Percentiles rank a stretch among this genome's conserved stretches.
Evolutionary conservation across 2,329 filamentous ascomycete species (phyloP).

Genomic region (Pseudogymnoascus sp.): DNA sequence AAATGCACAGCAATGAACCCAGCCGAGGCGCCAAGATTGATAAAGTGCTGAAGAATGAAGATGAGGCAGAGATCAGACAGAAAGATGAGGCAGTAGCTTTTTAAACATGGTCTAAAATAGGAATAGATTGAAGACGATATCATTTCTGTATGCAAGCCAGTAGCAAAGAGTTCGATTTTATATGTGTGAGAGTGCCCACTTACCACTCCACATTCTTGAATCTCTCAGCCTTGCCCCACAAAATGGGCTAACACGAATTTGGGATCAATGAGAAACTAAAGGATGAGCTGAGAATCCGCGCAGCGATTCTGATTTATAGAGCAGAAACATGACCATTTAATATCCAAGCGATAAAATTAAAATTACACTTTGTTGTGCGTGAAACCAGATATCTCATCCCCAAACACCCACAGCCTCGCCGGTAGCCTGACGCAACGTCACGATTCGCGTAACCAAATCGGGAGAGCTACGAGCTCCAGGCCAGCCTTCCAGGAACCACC

Average conservation of each 20-base stretch:
- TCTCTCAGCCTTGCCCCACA: conserved; percentile 9
- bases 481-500: background rate
- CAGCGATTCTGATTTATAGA: background rate
- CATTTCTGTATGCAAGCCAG: background rate
- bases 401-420: background rate
- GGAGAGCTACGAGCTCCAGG: conserved; percentile 5
- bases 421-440: conserved; percentile 6
- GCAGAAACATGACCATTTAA: background rate
- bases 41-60: conserved; percentile 60
- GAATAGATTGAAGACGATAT: background rate
- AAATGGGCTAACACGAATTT: background rate
- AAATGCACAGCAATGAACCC: conserved; percentile 65
- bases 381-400: background rate
- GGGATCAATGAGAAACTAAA: background rate
- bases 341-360: background rate
- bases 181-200: background rate
- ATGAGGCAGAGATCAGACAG: conserved; percentile 60
- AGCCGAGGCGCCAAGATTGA: conserved; percentile 68
- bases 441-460: conserved; percentile 10
- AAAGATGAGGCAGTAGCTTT: conserved; percentile 32
- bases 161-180: background rate
- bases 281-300: background rate
- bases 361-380: background rate
- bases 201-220: background rate
- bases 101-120: background rate